Conservation (phyloP, 2,329 filamentous ascomycete genomes). For the Hymenoscyphus fructigenus region DNA sequence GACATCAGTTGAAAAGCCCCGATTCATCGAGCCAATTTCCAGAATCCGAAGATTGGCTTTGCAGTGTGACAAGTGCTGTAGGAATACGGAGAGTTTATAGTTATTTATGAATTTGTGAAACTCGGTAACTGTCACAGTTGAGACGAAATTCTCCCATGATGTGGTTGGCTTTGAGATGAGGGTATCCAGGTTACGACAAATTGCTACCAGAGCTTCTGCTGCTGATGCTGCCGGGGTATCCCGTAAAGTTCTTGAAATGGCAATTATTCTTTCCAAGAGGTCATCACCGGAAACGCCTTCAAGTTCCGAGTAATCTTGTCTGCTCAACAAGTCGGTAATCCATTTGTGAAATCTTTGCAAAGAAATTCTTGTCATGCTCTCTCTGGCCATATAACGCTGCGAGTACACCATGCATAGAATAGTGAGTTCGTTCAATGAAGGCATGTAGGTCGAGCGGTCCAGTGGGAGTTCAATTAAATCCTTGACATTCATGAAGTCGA, state of each 20-base stretch:
- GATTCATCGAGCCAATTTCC: background rate
- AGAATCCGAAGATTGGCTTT: background rate
- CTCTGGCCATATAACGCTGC: background rate
- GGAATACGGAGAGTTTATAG: background rate
- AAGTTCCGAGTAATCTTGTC: background rate
- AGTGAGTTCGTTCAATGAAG: background rate
- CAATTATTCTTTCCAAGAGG: background rate
- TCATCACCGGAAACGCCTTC: background rate
- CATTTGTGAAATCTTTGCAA: background rate
- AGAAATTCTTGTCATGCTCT: background rate
- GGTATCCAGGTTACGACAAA: background rate
- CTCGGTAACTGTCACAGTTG: background rate
- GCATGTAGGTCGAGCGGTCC: background rate
- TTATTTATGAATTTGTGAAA: background rate
- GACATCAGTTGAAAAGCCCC: background rate
- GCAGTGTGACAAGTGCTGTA: background rate
- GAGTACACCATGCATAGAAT: background rate
- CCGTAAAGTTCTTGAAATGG: background rate
- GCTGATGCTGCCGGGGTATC: background rate
- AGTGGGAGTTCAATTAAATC: background rate
- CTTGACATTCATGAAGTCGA: constrained; percentile 5
- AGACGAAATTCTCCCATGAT: background rate
- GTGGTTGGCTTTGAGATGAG: background rate
- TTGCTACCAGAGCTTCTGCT: background rate
- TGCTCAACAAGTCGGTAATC: background rate